Evolutionary conservation across 2,329 filamentous ascomycete genomes (phyloP).

Genomic region (Aspergillus bombycis): DNA sequence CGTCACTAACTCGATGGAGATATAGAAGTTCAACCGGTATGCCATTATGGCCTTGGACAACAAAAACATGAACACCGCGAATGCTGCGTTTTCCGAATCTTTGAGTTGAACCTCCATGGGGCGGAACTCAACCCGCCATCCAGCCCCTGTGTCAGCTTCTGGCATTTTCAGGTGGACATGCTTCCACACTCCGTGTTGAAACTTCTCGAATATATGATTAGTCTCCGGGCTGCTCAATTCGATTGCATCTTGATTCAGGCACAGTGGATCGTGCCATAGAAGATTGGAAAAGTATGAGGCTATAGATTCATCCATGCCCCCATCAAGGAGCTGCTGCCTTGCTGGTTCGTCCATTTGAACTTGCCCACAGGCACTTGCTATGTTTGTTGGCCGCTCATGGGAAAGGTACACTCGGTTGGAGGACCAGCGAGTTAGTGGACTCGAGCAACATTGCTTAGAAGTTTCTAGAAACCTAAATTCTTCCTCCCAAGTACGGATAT

Average conservation of each 20-base stretch:
- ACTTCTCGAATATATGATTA: constrained; percentile 19
- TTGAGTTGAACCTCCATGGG: constrained; percentile 95
- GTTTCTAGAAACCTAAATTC: neutral
- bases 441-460: neutral
- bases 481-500: constrained; percentile 16
- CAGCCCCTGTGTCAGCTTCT: constrained; percentile 78
- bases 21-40: constrained; percentile 88
- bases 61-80: constrained; percentile 87
- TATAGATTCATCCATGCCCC: constrained; percentile 24
- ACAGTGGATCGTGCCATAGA: constrained; percentile 16
- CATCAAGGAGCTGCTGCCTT: constrained; percentile 17
- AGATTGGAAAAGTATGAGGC: constrained; percentile 21
- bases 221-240: constrained; percentile 9
- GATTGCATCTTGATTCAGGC: constrained; percentile 19
- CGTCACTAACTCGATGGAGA: constrained; percentile 77
- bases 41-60: constrained; percentile 84
- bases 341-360: constrained; percentile 4
- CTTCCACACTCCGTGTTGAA: constrained; percentile 21
- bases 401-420: constrained; percentile 73
- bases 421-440: neutral
- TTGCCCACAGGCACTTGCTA: neutral
- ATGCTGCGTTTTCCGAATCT: constrained; percentile 91
- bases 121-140: constrained; percentile 90
- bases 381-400: constrained; percentile 55
- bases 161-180: constrained; percentile 24